Percentiles rank a stretch among this genome's conserved stretches.
phyloP scores from a whole-genome alignment of 257 asterid genomes.

The Nicotiana tomentosiformis region DNA sequence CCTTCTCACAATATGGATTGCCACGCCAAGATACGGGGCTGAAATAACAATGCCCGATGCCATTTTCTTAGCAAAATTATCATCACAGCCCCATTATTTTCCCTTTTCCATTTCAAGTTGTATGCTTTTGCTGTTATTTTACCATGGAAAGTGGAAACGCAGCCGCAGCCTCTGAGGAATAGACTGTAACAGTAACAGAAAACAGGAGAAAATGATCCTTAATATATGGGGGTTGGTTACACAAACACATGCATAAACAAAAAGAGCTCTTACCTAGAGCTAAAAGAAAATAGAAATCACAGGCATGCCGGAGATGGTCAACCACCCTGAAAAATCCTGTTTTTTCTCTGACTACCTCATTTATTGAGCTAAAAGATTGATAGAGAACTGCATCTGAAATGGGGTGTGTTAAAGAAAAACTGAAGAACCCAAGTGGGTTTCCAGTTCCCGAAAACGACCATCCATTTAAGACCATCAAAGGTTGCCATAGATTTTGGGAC shows the following conservation, averaged over 20 bases:
- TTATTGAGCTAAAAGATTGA: not conserved
- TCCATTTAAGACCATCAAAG: not conserved
- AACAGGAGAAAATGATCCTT: not conserved
- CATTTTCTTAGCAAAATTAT: slow-evolving; percentile 11
- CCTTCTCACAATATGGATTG: no score
- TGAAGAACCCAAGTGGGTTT: not conserved
- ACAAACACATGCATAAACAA: not conserved
- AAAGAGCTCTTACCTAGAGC: not conserved
- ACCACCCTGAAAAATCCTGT: slow-evolving; percentile 5
- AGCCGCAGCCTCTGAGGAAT: not conserved
- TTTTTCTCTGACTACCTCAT: not conserved
- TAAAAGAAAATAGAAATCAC: not conserved
- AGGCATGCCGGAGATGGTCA: slow-evolving; percentile 12
- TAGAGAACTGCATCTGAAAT: not conserved
- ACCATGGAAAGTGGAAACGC: not conserved
- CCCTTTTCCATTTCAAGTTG: not conserved
- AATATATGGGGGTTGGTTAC: not conserved
- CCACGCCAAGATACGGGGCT: slow-evolving; percentile 22
- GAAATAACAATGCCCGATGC: not conserved
- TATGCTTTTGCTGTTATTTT: not conserved
- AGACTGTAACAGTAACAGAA: not conserved
- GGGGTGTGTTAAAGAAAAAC: not conserved
- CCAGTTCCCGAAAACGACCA: not conserved
- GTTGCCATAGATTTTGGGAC: not conserved
- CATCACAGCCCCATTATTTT: slow-evolving; percentile 22